Evolutionary conservation across 169 alveolate genomes (phyloP).

Genomic region (Eimeria acervulina): DNA sequence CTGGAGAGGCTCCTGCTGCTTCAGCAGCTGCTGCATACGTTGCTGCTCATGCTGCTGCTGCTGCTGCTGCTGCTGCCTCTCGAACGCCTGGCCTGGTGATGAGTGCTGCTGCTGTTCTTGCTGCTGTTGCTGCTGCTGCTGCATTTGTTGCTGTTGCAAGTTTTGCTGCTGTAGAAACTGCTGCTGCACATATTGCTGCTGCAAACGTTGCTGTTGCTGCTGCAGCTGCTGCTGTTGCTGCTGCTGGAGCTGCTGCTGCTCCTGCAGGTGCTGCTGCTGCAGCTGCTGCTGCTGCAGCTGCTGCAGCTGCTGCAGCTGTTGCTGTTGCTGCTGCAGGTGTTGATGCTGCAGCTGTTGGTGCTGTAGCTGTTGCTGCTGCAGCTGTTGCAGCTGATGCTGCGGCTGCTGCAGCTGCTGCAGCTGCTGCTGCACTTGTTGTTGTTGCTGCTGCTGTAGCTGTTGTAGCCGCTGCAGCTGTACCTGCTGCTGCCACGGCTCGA

Average conservation of each 20-base stretch:
- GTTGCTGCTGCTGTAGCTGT: background rate
- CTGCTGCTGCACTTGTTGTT: constrained; percentile 5
- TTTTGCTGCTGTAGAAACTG: background rate
- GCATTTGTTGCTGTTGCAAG: background rate
- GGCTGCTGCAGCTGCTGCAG: background rate
- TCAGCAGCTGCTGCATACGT: background rate
- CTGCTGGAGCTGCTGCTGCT: background rate
- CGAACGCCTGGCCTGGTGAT: background rate
- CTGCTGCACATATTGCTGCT: constrained; percentile 11
- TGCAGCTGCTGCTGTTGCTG: background rate
- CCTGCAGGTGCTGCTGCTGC: background rate
- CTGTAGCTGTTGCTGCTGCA: background rate
- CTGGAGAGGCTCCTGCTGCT: background rate
- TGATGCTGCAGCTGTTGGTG: background rate
- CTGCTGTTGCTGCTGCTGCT: background rate
- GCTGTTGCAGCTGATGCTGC: background rate
- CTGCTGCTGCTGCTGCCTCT: constrained; percentile 15
- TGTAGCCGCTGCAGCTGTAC: background rate
- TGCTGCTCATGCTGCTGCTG: background rate
- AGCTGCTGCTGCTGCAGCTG: background rate
- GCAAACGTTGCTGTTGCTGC: background rate
- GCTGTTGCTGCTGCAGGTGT: background rate
- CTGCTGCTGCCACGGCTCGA: background rate
- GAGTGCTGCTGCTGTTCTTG: background rate
- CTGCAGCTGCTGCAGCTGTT: background rate